Evolutionary conservation across 352 stramenopile genomes (phyloP).

Genomic region (Phytophthora sp.): DNA sequence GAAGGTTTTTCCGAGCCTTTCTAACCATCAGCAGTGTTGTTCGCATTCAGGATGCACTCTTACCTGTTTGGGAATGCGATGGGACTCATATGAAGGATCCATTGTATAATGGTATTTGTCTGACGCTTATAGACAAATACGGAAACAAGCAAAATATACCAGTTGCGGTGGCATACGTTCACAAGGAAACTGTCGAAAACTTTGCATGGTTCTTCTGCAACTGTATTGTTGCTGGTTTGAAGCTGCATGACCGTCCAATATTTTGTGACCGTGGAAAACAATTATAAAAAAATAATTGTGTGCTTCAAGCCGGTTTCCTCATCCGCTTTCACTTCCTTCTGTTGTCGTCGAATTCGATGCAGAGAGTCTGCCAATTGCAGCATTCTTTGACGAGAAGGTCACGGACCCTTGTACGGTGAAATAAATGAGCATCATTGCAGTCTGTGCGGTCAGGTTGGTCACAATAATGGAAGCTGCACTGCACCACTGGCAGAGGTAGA

Average conservation of each 20-base stretch:
- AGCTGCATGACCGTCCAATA: not conserved
- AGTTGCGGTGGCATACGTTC: conserved; percentile 7
- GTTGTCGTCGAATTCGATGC: not conserved
- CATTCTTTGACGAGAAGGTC: not conserved
- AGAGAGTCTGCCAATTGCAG: not conserved
- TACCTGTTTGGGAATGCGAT: conserved; percentile 21
- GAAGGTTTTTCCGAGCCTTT: conserved; percentile 13
- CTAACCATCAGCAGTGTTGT: not conserved
- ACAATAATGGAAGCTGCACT: not conserved
- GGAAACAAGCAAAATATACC: conserved; percentile 11
- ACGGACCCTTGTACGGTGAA: not conserved
- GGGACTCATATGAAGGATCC: conserved; percentile 16
- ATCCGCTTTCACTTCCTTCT: not conserved
- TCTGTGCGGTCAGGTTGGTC: not conserved
- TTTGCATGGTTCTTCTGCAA: conserved; percentile 18
- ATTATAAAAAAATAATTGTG: no score
- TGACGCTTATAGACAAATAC: conserved; percentile 10
- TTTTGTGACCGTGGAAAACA: conserved; percentile 1
- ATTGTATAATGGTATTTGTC: conserved; percentile 11
- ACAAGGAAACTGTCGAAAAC: conserved; percentile 13
- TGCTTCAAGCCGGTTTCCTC: no score
- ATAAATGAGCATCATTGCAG: not conserved
- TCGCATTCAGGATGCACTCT: not conserved
- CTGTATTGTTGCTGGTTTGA: conserved; percentile 8
- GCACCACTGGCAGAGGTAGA: not conserved